phyloP scores from a whole-genome alignment of 2,329 filamentous ascomycete genomes.

The Thelonectria rubi region DNA sequence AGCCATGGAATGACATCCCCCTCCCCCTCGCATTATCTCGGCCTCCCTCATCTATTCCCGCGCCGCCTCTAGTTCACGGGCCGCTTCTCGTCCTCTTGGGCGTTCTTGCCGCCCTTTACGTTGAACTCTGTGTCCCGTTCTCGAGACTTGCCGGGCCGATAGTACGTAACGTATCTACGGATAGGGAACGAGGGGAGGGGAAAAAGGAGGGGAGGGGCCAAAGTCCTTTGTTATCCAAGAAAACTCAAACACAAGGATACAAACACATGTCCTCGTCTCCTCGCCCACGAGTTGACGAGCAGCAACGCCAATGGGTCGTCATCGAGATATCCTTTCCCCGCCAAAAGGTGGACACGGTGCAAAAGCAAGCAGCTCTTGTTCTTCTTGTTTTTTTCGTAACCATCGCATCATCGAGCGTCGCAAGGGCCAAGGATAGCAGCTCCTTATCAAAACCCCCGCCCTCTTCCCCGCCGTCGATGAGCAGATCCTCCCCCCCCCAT shows the following conservation, averaged over 20 bases:
- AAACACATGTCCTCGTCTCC: no score
- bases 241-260: no score
- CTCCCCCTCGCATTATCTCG: no score
- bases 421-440: slow-evolving; percentile 9
- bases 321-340: slow-evolving; percentile 1
- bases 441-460: slow-evolving; percentile 27
- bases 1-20: no score
- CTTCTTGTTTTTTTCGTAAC: slow-evolving; percentile 9
- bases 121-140: slow-evolving; percentile 27
- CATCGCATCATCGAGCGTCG: slow-evolving; percentile 17
- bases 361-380: no score
- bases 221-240: no score
- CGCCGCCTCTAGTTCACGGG: slow-evolving; percentile 4
- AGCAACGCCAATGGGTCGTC: neutral
- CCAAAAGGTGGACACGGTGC: neutral
- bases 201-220: no score
- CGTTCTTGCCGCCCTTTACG: slow-evolving; percentile 12
- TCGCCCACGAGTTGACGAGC: slow-evolving; percentile 3
- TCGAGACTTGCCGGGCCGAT: slow-evolving; percentile 33
- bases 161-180: no score
- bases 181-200: no score
- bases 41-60: neutral
- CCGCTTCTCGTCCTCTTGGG: neutral
- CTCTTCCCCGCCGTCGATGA: no score
- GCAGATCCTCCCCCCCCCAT: no score